phyloP scores from a whole-genome alignment of 2,329 filamentous ascomycete genomes.

The Rutstroemia sydowiana region DNA sequence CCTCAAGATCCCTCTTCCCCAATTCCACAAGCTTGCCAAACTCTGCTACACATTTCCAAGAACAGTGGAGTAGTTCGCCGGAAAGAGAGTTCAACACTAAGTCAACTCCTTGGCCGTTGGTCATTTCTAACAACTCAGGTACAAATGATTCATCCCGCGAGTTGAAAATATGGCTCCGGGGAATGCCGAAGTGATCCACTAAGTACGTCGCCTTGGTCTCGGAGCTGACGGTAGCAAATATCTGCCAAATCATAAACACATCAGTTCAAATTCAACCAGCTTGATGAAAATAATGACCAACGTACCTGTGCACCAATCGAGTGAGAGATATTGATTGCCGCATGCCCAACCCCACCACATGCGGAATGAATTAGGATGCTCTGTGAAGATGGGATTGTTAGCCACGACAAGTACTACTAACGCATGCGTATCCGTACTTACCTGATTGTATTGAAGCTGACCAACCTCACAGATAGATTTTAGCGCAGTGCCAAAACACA shows the following conservation, averaged over 20 bases:
- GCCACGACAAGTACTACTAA: background rate
- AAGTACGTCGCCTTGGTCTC: background rate
- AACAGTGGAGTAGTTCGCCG: conserved; percentile 24
- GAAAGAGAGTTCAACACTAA: conserved; percentile 24
- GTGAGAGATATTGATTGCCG: conserved; percentile 27
- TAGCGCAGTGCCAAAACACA: conserved; percentile 22
- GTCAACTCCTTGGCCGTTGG: conserved; percentile 22
- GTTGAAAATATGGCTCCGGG: background rate
- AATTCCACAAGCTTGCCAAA: conserved; percentile 28
- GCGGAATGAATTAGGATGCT: conserved; percentile 29
- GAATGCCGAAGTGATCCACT: background rate
- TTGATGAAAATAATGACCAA: background rate
- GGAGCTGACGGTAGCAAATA: conserved; percentile 31
- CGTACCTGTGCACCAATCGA: conserved; percentile 21
- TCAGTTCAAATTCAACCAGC: too few relatives aligned
- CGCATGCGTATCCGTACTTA: background rate
- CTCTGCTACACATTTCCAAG: conserved; percentile 30
- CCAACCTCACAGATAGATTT: conserved; percentile 12
- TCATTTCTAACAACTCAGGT: background rate
- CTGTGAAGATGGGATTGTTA: conserved; percentile 10
- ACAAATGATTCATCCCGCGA: background rate
- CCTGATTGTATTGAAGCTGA: conserved; percentile 12
- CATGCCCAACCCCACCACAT: conserved; percentile 28
- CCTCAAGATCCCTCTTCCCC: conserved; percentile 16
- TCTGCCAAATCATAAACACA: conserved; percentile 9